Conservation (phyloP, 2,329 filamentous ascomycete species). For the Fusarium scirpi region DNA sequence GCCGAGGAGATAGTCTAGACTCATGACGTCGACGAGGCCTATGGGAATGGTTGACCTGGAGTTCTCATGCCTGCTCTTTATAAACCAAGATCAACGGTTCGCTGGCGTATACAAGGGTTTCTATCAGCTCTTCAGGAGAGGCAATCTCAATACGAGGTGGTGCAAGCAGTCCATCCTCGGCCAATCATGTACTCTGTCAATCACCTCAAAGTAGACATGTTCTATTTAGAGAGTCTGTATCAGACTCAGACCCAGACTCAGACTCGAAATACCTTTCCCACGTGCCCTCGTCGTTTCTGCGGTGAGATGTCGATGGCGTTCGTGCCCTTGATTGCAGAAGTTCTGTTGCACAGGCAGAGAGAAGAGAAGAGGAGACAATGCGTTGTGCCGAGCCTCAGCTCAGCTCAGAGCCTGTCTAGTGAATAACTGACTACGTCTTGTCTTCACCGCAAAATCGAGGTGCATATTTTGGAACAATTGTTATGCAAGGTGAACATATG, state of each 20-base stretch:
- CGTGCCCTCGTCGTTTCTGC: slow-evolving; percentile 32
- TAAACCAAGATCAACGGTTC: slow-evolving; percentile 8
- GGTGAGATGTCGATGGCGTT: slow-evolving; percentile 45
- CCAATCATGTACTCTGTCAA: slow-evolving; percentile 30
- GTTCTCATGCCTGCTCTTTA: slow-evolving; percentile 13
- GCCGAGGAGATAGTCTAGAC: neutral
- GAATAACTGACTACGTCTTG: slow-evolving; percentile 23
- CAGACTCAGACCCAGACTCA: slow-evolving; percentile 8
- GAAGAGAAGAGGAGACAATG: neutral
- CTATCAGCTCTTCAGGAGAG: slow-evolving; percentile 15
- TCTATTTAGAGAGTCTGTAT: slow-evolving; percentile 33
- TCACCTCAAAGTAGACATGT: neutral
- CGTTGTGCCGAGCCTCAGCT: slow-evolving; percentile 23
- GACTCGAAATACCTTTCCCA: slow-evolving; percentile 35
- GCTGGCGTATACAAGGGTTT: slow-evolving; percentile 7
- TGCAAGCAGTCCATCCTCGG: slow-evolving; percentile 10
- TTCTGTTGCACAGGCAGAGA: slow-evolving; percentile 21
- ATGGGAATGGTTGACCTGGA: neutral
- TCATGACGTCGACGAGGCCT: slow-evolving; percentile 21
- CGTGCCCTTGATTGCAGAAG: slow-evolving; percentile 27
- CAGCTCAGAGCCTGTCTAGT: slow-evolving; percentile 3
- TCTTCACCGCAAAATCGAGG: slow-evolving; percentile 37
- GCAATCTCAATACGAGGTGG: slow-evolving; percentile 34
- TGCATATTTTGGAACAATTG: slow-evolving; percentile 24
- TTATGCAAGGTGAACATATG: slow-evolving; percentile 24